Conservation (phyloP, 805 yeast genomes). For the Hanseniaspora lindneri region DNA sequence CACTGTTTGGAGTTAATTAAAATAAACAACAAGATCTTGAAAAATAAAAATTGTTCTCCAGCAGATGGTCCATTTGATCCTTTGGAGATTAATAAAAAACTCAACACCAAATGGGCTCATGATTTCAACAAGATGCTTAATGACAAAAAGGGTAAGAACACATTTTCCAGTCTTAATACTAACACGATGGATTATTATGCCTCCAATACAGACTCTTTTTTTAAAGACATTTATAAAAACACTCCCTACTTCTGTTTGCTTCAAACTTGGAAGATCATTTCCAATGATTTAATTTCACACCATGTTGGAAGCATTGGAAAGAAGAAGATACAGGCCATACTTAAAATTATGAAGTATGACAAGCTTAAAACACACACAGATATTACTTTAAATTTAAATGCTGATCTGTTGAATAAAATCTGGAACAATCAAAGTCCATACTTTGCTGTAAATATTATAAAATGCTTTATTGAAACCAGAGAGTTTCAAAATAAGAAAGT, state of each 20-base stretch:
- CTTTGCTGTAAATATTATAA: slow-evolving; percentile 24
- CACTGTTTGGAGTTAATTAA: slow-evolving; percentile 48
- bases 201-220: not conserved
- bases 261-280: not conserved
- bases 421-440: slow-evolving; percentile 18
- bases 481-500: slow-evolving; percentile 18
- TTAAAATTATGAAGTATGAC: not conserved
- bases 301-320: not conserved
- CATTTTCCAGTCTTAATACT: slow-evolving; percentile 15
- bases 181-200: not conserved
- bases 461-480: slow-evolving; percentile 12
- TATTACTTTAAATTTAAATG: not conserved
- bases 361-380: not conserved
- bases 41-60: slow-evolving; percentile 31
- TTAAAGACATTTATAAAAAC: not conserved
- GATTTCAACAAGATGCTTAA: slow-evolving; percentile 30
- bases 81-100: slow-evolving; percentile 16
- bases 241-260: slow-evolving; percentile 6
- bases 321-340: slow-evolving; percentile 1
- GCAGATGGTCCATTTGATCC: slow-evolving; percentile 31
- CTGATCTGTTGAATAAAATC: not conserved
- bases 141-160: slow-evolving; percentile 18
- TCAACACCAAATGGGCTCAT: slow-evolving; percentile 24
- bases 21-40: slow-evolving; percentile 36
- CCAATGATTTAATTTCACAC: not conserved